phyloP scores from a whole-genome alignment of 2,329 filamentous ascomycete genomes.

The Scorias spongiosa region DNA sequence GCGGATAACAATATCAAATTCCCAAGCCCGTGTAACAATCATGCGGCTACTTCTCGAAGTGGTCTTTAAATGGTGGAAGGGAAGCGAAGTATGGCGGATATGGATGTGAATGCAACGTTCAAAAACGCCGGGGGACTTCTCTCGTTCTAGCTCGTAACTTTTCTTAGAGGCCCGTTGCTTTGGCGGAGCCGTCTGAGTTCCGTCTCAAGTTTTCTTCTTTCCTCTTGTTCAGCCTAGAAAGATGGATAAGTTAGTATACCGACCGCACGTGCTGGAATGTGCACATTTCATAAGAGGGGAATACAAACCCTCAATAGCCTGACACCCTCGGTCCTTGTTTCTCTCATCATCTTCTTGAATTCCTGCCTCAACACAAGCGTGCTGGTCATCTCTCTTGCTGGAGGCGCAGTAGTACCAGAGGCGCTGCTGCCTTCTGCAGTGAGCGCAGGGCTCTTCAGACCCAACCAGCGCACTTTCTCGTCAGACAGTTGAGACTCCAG shows the following conservation, averaged over 20 bases:
- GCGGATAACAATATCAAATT: no score
- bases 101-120: no score
- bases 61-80: no score
- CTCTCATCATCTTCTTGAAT: constrained; percentile 70
- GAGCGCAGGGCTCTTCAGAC: constrained; percentile 39
- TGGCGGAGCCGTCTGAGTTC: constrained; percentile 40
- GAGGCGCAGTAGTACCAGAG: constrained; percentile 13
- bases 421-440: constrained; percentile 16
- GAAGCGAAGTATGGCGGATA: no score
- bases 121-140: no score
- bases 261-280: neutral
- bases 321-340: constrained; percentile 50
- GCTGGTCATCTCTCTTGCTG: constrained; percentile 42
- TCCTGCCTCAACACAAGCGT: constrained; percentile 56
- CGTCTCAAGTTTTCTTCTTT: constrained; percentile 50
- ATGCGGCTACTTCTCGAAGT: no score
- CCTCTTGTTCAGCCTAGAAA: constrained; percentile 53
- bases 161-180: constrained; percentile 15
- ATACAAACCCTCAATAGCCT: constrained; percentile 47
- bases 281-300: neutral
- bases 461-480: constrained; percentile 52
- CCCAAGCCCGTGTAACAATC: no score
- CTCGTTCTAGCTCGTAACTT: neutral
- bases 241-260: constrained; percentile 9
- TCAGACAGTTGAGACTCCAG: constrained; percentile 51